phyloP scores from a whole-genome alignment of 2,329 filamentous ascomycete species.

The Pyrenophora teres region DNA sequence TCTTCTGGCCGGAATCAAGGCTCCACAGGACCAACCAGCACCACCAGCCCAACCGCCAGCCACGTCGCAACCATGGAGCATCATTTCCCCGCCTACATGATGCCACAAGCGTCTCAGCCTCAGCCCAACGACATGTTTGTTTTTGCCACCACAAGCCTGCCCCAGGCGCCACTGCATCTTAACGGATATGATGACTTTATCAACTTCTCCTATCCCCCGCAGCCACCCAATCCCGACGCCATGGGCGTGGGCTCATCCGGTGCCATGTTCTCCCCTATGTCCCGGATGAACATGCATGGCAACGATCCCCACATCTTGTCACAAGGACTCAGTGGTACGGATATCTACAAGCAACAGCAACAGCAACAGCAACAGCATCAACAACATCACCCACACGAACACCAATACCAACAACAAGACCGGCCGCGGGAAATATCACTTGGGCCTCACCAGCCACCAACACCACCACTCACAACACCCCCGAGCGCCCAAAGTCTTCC shows the following conservation, averaged over 20 bases:
- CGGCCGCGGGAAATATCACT: not conserved
- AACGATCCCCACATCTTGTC: not conserved
- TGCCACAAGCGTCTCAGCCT: not conserved
- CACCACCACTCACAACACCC: constrained; percentile 6
- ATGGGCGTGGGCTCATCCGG: not conserved
- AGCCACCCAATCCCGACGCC: not conserved
- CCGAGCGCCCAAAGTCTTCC: not conserved
- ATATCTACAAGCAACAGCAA: constrained; percentile 1
- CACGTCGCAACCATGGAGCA: constrained; percentile 1
- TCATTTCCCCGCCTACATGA: constrained; percentile 3
- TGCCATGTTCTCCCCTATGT: not conserved
- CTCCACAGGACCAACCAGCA: not conserved
- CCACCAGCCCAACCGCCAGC: not conserved
- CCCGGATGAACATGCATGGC: constrained; percentile 1
- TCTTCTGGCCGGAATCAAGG: not conserved
- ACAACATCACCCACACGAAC: too few relatives aligned
- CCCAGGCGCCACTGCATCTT: not conserved
- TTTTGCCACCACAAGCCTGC: not conserved
- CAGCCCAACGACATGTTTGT: not conserved
- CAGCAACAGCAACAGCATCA: not conserved
- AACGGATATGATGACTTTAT: constrained; percentile 10
- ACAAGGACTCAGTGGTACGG: not conserved
- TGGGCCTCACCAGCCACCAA: not conserved
- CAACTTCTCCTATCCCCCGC: constrained; percentile 1
- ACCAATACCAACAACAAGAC: too few relatives aligned